These are phyloP conservation scores for Daphne laureola DNA, from an alignment of 441 rosid genomes.

Conservation along the genomic window DNA sequence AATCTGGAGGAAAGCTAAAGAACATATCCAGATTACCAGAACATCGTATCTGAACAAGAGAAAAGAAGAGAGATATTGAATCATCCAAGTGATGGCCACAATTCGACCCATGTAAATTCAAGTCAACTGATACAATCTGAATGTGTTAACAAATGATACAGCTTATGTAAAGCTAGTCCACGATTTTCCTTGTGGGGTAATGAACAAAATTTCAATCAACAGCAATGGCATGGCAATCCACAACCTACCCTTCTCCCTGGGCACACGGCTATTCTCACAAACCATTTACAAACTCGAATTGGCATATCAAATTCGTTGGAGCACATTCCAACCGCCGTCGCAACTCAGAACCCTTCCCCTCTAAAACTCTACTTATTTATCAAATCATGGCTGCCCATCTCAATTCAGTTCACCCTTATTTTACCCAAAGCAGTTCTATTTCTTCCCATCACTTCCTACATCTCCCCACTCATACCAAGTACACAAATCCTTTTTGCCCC, in stretches of 20 bases:
- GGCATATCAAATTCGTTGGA: slow-evolving; percentile 6
- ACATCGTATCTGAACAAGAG: no score
- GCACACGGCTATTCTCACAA: slow-evolving; percentile 5
- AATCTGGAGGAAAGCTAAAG: no score
- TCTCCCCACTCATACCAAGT: slow-evolving; percentile 2
- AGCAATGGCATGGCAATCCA: not conserved
- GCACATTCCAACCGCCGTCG: not conserved
- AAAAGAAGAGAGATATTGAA: no score
- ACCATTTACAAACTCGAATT: not conserved
- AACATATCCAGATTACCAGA: no score
- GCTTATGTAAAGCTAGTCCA: slow-evolving; percentile 3
- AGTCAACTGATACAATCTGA: not conserved
- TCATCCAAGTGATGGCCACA: no score
- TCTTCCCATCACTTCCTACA: not conserved
- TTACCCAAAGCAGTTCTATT: slow-evolving; percentile 4
- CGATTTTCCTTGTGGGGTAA: slow-evolving; percentile 3
- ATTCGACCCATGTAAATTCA: no score
- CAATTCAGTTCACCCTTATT: slow-evolving; percentile 4
- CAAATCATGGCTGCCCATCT: slow-evolving; percentile 1
- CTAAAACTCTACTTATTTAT: not conserved
- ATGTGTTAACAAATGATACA: slow-evolving; percentile 8
- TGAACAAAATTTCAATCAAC: slow-evolving; percentile 5
- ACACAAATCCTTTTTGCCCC: slow-evolving; percentile 7
- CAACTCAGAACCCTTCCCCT: not conserved
- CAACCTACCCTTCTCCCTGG: not conserved